phyloP scores from a whole-genome alignment of 768 basidiomycete species.

The Pleurotus salmoneostramineus region DNA sequence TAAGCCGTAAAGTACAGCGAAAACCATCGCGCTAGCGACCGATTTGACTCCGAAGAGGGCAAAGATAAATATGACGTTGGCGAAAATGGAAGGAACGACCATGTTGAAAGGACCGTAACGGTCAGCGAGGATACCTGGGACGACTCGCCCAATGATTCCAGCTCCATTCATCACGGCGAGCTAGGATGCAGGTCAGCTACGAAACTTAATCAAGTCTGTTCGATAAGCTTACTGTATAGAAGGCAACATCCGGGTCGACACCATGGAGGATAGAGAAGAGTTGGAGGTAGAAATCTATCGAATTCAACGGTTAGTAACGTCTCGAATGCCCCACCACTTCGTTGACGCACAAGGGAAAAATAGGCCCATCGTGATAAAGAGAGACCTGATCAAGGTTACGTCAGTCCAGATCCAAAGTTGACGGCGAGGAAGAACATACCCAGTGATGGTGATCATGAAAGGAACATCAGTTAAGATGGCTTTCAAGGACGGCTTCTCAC shows the following conservation, averaged over 20 bases:
- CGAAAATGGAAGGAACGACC: conserved; percentile 20
- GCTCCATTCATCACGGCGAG: conserved; percentile 21
- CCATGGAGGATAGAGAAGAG: conserved; percentile 26
- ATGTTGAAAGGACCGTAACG: conserved; percentile 20
- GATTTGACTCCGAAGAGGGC: conserved; percentile 28
- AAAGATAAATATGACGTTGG: conserved; percentile 26
- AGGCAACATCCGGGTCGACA: conserved; percentile 18
- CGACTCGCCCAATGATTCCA: conserved; percentile 19
- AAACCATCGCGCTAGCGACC: conserved; percentile 24
- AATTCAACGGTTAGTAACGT: neutral
- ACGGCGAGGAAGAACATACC: neutral
- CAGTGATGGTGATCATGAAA: neutral
- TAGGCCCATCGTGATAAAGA: conserved; percentile 25
- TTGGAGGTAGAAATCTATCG: conserved; percentile 28
- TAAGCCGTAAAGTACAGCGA: conserved; percentile 37
- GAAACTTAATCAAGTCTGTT: neutral
- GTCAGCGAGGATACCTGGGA: conserved; percentile 17
- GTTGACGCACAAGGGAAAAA: conserved; percentile 9
- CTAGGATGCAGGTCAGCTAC: conserved; percentile 7
- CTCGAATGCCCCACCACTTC: neutral
- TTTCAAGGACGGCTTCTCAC: neutral
- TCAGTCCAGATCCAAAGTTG: conserved; percentile 1
- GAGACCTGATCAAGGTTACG: conserved; percentile 21
- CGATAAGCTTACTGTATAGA: conserved; percentile 22
- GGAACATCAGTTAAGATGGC: conserved; percentile 2